Conservation (phyloP, 2,329 filamentous ascomycete genomes). For the Thelonectria blattea region DNA sequence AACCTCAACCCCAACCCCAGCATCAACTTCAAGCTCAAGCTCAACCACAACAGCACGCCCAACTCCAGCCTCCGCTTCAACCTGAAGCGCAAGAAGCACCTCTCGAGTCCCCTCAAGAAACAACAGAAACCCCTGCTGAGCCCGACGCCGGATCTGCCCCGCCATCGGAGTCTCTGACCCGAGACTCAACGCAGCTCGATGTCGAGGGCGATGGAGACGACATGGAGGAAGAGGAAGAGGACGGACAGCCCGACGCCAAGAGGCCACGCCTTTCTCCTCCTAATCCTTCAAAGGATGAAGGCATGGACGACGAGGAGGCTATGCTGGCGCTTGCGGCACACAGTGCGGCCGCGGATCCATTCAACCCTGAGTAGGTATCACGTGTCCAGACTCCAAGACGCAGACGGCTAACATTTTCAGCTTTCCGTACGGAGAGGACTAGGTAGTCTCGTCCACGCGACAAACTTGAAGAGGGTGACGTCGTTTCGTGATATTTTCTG, state of each 20-base stretch:
- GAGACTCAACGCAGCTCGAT: conserved; percentile 22
- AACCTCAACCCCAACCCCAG: conserved; percentile 17
- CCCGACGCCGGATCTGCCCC: conserved; percentile 10
- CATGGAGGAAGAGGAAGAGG: not conserved
- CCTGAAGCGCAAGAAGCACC: conserved; percentile 14
- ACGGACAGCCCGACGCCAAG: conserved; percentile 44
- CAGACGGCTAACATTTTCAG: conserved; percentile 34
- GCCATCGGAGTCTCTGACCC: conserved; percentile 17
- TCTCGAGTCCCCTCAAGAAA: not conserved
- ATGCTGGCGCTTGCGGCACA: conserved; percentile 56
- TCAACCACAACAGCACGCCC: conserved; percentile 18
- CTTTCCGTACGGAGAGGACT: conserved; percentile 51
- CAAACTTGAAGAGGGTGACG: too few relatives aligned
- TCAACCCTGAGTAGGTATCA: conserved; percentile 50
- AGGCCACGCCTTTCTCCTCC: conserved; percentile 45
- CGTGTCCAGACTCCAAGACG: not conserved
- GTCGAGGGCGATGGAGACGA: conserved; percentile 38
- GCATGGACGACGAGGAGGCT: conserved; percentile 55
- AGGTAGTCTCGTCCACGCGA: conserved; percentile 12
- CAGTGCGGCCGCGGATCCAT: conserved; percentile 47
- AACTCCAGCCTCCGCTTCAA: conserved; percentile 20
- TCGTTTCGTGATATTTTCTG: not conserved
- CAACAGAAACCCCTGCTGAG: conserved; percentile 6
- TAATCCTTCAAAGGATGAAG: conserved; percentile 41
- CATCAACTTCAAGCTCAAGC: conserved; percentile 16